phyloP scores from a whole-genome alignment of 2,329 filamentous ascomycete genomes.

The Zymoseptoria tritici region DNA sequence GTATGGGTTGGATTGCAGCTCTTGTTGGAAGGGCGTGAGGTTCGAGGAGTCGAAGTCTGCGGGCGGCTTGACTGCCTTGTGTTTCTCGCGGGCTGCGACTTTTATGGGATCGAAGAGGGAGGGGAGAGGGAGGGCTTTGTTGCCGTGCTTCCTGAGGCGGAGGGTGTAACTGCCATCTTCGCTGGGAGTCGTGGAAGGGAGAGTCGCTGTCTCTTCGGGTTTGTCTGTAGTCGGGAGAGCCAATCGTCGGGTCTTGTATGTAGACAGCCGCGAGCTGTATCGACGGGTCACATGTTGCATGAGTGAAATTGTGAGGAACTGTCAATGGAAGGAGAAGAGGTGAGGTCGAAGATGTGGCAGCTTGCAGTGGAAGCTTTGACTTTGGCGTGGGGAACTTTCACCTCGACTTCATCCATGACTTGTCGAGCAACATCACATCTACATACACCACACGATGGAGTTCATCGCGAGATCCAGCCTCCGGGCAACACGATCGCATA shows the following conservation, averaged over 20 bases:
- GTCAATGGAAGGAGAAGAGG: background rate
- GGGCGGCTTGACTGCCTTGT: constrained; percentile 37
- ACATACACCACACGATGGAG: constrained; percentile 17
- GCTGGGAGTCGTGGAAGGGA: constrained; percentile 2
- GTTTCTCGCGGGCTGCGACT: constrained; percentile 29
- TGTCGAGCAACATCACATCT: background rate
- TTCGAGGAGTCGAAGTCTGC: constrained; percentile 34
- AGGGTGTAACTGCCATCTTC: constrained; percentile 29
- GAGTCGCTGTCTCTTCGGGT: background rate
- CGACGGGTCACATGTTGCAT: constrained; percentile 13
- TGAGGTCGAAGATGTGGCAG: background rate
- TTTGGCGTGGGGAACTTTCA: background rate
- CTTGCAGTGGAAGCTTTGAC: background rate
- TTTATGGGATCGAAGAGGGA: constrained; percentile 41
- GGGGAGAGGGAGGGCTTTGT: constrained; percentile 38
- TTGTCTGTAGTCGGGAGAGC: background rate
- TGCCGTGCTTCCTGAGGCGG: constrained; percentile 29
- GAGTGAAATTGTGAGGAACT: background rate
- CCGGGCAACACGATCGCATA: constrained; percentile 17
- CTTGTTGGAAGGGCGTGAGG: constrained; percentile 48
- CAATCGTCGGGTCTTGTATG: background rate
- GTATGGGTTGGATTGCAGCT: constrained; percentile 56
- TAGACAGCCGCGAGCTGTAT: background rate
- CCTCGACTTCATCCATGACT: background rate
- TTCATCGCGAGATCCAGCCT: constrained; percentile 18